A percentile compares a stretch with the other conserved stretches of the same genome.
Conservation (phyloP, 148 eudicot species). For the Polygonum maritimum region DNA sequence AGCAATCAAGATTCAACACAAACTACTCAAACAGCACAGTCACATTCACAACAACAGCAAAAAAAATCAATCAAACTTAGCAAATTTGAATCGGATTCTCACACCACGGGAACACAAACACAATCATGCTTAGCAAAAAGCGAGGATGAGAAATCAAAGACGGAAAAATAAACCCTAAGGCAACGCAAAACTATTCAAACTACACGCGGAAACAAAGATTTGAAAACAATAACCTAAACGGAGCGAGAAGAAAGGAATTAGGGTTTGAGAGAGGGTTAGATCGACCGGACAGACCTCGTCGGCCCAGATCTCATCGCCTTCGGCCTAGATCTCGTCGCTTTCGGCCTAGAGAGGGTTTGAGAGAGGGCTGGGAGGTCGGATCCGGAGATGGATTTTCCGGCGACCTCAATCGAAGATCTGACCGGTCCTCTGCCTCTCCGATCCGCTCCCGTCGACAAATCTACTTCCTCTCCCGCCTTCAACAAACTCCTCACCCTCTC, state of each 20-base stretch:
- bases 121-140: neutral
- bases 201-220: neutral
- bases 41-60: neutral
- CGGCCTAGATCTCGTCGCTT: too few species aligned
- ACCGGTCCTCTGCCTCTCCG: conserved; percentile 8
- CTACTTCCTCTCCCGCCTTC: conserved; percentile 17
- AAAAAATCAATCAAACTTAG: too few species aligned
- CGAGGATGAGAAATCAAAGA: neutral
- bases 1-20: neutral
- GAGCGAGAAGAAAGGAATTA: neutral
- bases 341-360: too few species aligned
- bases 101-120: neutral
- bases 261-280: conserved; percentile 6
- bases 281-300: conserved; percentile 31
- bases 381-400: neutral
- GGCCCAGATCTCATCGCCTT: too few species aligned
- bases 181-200: neutral
- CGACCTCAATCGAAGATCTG: conserved; percentile 9
- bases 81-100: neutral
- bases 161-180: neutral
- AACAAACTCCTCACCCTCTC: conserved; percentile 29
- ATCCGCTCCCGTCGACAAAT: conserved; percentile 12
- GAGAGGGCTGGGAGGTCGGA: too few species aligned
- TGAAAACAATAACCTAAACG: neutral
- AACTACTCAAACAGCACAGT: neutral